These are phyloP conservation scores for Beauveria pseudobassiana DNA, from an alignment of 2,329 filamentous ascomycete genomes.

Conservation along the genomic window DNA sequence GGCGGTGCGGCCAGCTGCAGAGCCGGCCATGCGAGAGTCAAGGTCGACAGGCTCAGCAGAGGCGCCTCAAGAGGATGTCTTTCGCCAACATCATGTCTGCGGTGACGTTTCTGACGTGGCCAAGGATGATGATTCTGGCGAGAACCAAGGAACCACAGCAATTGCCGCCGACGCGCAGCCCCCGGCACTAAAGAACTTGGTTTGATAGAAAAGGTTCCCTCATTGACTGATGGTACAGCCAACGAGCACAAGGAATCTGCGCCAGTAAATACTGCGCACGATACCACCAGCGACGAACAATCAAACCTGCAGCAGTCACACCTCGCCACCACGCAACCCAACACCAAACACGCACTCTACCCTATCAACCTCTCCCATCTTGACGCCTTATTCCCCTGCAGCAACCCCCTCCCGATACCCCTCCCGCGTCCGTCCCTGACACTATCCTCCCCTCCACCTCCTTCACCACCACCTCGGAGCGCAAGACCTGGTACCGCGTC, in stretches of 20 bases:
- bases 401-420: conserved; percentile 16
- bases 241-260: background rate
- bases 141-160: background rate
- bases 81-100: background rate
- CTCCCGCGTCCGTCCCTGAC: conserved; percentile 35
- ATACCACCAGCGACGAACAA: background rate
- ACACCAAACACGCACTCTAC: conserved; percentile 16
- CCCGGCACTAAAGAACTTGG: background rate
- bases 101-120: background rate
- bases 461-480: conserved; percentile 48
- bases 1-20: background rate
- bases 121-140: background rate
- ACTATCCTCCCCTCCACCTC: conserved; percentile 39
- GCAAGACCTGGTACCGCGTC: conserved; percentile 58
- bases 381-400: conserved; percentile 25
- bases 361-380: conserved; percentile 28
- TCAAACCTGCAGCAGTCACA: background rate
- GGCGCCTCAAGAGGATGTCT: background rate
- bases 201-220: background rate
- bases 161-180: background rate
- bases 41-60: background rate
- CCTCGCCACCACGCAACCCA: background rate
- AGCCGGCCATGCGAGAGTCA: background rate
- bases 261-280: no score
- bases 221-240: background rate